Evolutionary conservation across 2,329 filamentous ascomycete genomes (phyloP).

Genomic region (Hymenoscyphus fraxineus): DNA sequence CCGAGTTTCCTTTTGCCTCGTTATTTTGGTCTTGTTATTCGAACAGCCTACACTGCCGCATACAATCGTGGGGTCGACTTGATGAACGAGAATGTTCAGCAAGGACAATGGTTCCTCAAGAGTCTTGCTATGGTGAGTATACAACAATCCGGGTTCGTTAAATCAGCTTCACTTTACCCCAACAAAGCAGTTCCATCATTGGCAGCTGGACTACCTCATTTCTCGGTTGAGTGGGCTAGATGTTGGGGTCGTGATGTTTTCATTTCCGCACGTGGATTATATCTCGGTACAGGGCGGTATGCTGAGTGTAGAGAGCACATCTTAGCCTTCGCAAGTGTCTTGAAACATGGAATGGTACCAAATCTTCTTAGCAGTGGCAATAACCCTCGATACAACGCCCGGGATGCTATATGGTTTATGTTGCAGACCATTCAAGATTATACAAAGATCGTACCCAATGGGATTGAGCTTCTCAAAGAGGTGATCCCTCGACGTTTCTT

Average conservation of each 20-base stretch:
- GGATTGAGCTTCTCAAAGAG: constrained; percentile 67
- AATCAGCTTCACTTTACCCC: constrained; percentile 87
- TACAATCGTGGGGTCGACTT: constrained; percentile 74
- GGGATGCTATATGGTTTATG: constrained; percentile 98
- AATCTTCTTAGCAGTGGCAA: constrained; percentile 86
- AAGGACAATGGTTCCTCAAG: constrained; percentile 85
- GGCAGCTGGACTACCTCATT: constrained; percentile 90
- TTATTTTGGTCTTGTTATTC: constrained; percentile 86
- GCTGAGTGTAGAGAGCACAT: constrained; percentile 92
- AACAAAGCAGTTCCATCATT: constrained; percentile 79
- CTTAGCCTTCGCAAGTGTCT: constrained; percentile 85
- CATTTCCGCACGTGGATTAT: constrained; percentile 89
- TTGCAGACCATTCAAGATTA: constrained; percentile 95
- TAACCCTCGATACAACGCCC: constrained; percentile 86
- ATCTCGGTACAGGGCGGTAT: constrained; percentile 83
- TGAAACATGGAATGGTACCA: constrained; percentile 98
- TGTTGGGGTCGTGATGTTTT: constrained; percentile 98
- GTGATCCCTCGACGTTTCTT: constrained; percentile 81
- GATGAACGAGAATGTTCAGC: constrained; percentile 71
- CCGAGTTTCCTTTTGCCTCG: constrained; percentile 87
- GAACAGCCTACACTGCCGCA: constrained; percentile 82
- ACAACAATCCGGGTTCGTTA: constrained; percentile 84
- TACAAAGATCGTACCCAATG: constrained; percentile 73
- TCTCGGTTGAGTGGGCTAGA: constrained; percentile 87
- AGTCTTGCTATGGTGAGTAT: constrained; percentile 86